Evolutionary conservation across 2,329 filamentous ascomycete genomes (phyloP), one percentile per base, ranked within the genome.

Genomic region (Stachybotrys elegans): DNA sequence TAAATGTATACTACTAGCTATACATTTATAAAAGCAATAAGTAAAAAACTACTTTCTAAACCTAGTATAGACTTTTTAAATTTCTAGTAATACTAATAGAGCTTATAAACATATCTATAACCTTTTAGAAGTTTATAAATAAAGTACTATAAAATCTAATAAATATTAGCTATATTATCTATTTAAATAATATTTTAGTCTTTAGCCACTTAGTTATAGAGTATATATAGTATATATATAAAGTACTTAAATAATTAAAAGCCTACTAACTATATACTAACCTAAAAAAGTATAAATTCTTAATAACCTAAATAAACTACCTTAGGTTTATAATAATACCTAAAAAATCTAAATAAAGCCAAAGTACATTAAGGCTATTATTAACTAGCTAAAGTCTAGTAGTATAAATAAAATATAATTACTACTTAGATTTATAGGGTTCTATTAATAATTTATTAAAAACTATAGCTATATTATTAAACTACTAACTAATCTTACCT

Each of bases 181-280:
- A 29, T 29, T 4, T 22, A 17, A 22, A 35, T 34, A 42, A 42
- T 35, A 42, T 32, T 11, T 35, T 42, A 32, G 23, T 22, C 22
- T 22, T 11, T 20, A 19, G 37, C 21, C 20, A 16, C 3, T 23
- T 11, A 3, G 11, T 43, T n/a, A n/a, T n/a, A n/a, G 25, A 19
- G 19, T 23, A 36, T 43, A 25, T 36, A 36, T 22, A 37, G 25
- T 36, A 22, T 38, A 37, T 27, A 43, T 22, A 23, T 25, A 43
- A 17, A 37, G 37, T 36, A 25, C 37, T 13, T 38, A 38, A n/a
- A 36, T 36, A 20, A 37, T 20, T 25, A 27, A 20, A 13, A 17
- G 37, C n/a, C 21, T 25, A 12, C 27, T 36, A 12, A 43, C 25
- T 38, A 43, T 43, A 17, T 23, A 35, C 8, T 20, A 14, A 17